Percentiles rank a stretch among this genome's conserved stretches.
Evolutionary conservation across 2,329 filamentous ascomycete genomes (phyloP).

Genomic region (Metarhizium guizhouense): DNA sequence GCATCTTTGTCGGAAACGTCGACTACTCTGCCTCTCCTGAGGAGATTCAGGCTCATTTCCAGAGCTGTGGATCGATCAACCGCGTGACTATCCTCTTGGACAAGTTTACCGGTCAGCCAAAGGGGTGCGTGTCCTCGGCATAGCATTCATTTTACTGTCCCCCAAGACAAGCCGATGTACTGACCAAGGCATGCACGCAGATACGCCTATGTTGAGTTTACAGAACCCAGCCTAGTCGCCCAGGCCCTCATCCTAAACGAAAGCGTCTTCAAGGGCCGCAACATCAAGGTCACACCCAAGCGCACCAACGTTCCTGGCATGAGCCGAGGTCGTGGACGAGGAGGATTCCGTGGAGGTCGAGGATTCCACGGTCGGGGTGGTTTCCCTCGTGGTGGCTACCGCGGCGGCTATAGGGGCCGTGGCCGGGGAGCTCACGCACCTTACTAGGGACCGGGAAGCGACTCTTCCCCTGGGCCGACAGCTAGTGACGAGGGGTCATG

Average conservation of each 20-base stretch:
- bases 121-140: conserved; percentile 55
- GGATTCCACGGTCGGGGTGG: conserved; percentile 46
- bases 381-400: conserved; percentile 50
- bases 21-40: conserved; percentile 96
- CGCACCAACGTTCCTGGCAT: conserved; percentile 95
- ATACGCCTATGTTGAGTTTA: conserved; percentile 98
- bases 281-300: conserved; percentile 91
- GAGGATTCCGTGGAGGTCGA: conserved; percentile 42
- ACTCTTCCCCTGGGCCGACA: conserved; percentile 12
- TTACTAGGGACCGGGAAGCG: conserved; percentile 43
- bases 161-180: not conserved
- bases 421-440: conserved; percentile 52
- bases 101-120: conserved; percentile 98
- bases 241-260: conserved; percentile 94
- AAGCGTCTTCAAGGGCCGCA: conserved; percentile 87
- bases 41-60: conserved; percentile 94
- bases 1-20: conserved; percentile 97
- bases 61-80: conserved; percentile 95
- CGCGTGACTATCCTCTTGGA: conserved; percentile 94
- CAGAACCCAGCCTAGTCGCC: conserved; percentile 84
- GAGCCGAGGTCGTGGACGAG: conserved; percentile 66
- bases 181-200: conserved; percentile 35
- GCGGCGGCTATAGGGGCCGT: conserved; percentile 59
- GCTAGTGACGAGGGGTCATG: conserved; percentile 8
- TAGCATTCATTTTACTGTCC: not conserved